Base-by-base conservation (phyloP, 2,329 filamentous ascomycete genomes). In the Ophiostoma australiae region DNA sequence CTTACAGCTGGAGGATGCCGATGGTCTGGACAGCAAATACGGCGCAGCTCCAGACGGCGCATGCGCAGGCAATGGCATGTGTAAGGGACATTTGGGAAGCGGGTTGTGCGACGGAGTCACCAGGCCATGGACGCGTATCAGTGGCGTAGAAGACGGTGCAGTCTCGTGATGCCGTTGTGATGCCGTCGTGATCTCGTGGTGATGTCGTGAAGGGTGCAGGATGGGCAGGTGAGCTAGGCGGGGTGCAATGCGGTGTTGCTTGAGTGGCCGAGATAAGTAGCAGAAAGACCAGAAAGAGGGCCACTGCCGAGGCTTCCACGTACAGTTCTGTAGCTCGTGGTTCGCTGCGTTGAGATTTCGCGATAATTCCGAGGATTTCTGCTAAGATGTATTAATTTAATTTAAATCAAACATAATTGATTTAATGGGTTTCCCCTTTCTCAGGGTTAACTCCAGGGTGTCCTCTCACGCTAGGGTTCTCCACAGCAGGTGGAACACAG, bases 21-120 rank as follows among this genome's bases (percentile, higher is more conserved):
- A 61, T 44, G 48, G 68, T 27, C 68, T 69, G 68, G 27, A 58
- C 68, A 33, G 10, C 17, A 23, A 69, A 39, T 20, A 41, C 35
- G 13, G 27, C 10, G 13, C 31, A n/a, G 48, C 48, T 61, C 68
- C 68, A 69, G 20, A 61, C 31, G 35, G 33, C 48, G n/a, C 68
- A 58, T n/a, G n/a, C 68, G 27, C 35, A 31, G 17, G 67, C 70
- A 17, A 68, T 39, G 41, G 15, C n/a, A 17, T 68, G 41, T 17
- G 20, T 35, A 8, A 55, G 33, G 44, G 66, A 41, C 37, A 68
- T 48, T 44, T 27, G 52, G 52, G 23, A 48, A 13, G 20, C 52
- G 23, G 23, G 10, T 15, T 17, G 44, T 11, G 52, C 13, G n/a
- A 8, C 11, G 52, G n/a, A 5, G 52, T 27, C 17, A 58, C 52